phyloP scores from a whole-genome alignment of 2,329 filamentous ascomycete genomes.

The Plenodomus tracheiphilus region DNA sequence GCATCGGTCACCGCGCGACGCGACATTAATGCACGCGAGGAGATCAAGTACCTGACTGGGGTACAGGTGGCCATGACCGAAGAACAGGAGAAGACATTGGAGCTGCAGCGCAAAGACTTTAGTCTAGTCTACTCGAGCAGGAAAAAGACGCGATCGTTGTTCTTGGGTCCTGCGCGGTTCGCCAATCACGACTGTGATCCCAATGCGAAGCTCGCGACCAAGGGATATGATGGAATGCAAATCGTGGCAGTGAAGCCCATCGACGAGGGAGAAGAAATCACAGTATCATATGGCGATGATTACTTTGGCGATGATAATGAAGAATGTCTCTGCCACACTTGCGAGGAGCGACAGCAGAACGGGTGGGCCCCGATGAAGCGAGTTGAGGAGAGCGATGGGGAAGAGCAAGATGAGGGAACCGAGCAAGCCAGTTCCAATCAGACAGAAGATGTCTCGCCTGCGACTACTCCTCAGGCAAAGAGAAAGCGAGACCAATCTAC shows the following conservation, averaged over 20 bases:
- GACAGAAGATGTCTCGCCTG: not conserved
- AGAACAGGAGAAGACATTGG: conserved; percentile 82
- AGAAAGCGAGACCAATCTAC: conserved; percentile 33
- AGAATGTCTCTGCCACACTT: conserved; percentile 89
- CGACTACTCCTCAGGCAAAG: conserved; percentile 21
- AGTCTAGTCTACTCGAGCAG: conserved; percentile 94
- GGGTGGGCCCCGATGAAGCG: conserved; percentile 70
- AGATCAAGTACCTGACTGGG: conserved; percentile 87
- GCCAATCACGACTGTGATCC: conserved; percentile 96
- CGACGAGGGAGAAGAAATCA: conserved; percentile 88
- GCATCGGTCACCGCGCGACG: conserved; percentile 82
- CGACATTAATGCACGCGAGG: conserved; percentile 77
- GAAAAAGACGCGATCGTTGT: conserved; percentile 86
- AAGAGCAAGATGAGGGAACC: conserved; percentile 17
- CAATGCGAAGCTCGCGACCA: conserved; percentile 85
- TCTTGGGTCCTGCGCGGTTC: conserved; percentile 93
- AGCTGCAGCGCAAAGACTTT: conserved; percentile 85
- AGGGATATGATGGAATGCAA: conserved; percentile 83
- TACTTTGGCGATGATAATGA: conserved; percentile 96
- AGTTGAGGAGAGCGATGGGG: conserved; percentile 40
- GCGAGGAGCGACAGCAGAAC: conserved; percentile 74
- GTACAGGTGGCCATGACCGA: conserved; percentile 91
- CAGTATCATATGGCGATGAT: conserved; percentile 91
- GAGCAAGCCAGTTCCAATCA: conserved; percentile 8
- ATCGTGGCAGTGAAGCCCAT: conserved; percentile 85